Conservation (phyloP, 2,329 filamentous ascomycete genomes). For the Dissoconium aciculare region DNA sequence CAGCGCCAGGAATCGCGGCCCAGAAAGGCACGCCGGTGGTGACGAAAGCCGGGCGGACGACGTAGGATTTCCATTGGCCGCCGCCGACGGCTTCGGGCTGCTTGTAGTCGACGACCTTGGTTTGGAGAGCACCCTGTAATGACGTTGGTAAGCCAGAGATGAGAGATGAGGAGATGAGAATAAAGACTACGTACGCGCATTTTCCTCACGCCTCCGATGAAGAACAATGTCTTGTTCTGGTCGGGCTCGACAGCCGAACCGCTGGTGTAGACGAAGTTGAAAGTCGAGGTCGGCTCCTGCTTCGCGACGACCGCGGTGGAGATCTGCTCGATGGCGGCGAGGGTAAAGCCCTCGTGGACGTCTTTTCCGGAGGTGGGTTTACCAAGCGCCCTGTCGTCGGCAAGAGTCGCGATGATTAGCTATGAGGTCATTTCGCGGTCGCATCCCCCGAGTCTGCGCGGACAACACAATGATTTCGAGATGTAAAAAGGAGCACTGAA, state of each 20-base stretch:
- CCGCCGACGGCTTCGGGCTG: slow-evolving; percentile 8
- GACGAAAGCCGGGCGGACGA: slow-evolving; percentile 16
- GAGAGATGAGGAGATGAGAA: neutral
- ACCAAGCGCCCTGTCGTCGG: slow-evolving; percentile 25
- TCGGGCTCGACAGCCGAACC: slow-evolving; percentile 23
- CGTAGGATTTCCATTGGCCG: slow-evolving; percentile 14
- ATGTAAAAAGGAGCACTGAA: neutral
- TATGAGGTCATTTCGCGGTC: too few relatives aligned
- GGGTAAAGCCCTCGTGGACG: slow-evolving; percentile 23
- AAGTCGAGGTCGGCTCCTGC: slow-evolving; percentile 10
- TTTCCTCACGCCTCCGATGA: slow-evolving; percentile 17
- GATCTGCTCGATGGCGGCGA: slow-evolving; percentile 23
- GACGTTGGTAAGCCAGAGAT: slow-evolving; percentile 4
- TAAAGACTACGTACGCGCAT: slow-evolving; percentile 16
- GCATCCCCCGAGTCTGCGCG: too few relatives aligned
- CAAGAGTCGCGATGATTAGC: neutral
- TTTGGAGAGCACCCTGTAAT: slow-evolving; percentile 16
- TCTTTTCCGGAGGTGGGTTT: slow-evolving; percentile 15
- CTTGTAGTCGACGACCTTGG: slow-evolving; percentile 14
- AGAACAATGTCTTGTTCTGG: slow-evolving; percentile 21
- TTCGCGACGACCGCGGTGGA: slow-evolving; percentile 10
- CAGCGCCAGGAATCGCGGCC: slow-evolving; percentile 4
- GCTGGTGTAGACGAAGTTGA: slow-evolving; percentile 27
- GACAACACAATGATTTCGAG: slow-evolving; percentile 12
- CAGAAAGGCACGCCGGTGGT: slow-evolving; percentile 8